Base-by-base conservation (phyloP, 306 rosid genomes). In the Lathyrus tuberosus region DNA sequence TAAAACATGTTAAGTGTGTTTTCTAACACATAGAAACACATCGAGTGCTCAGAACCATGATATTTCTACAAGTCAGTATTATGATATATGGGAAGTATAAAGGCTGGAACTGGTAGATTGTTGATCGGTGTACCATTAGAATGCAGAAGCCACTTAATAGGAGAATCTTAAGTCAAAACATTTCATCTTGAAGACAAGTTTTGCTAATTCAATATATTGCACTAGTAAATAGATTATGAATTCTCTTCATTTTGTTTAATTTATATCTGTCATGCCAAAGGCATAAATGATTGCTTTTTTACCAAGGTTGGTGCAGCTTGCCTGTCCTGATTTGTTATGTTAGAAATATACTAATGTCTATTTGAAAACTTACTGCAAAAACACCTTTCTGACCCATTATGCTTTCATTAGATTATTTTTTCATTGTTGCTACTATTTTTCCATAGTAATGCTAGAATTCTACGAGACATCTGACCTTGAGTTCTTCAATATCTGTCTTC, bases 41-140 rank as follows among this genome's bases (percentile, higher is more conserved):
- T 67, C 24, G 41, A 14, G 31, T 51, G 62, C 60, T 52, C 58
- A 60, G 62, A 33, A 53, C 15, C 17, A 33, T 69, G 28, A 4
- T 71, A 64, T 51, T 68, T 63, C 70, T 35, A 31, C 33, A 30
- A 33, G 64, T 78, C 73, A 62, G 51, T 17, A 42, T 73, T 22
- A 42, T 59, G 67, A 15, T 37, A 61, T 46, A 31, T 44, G 49
- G 67, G 52, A 17, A 64, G 37, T 64, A 12, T 14, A 17, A 74
- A 31, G 28, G 38, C 10, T 73, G 15, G 26, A 52, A 17, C 24
- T 30, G 40, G 11, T 60, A 30, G 57, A 40, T 62, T 61, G 60
- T 67, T 56, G 48, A n/a, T 72, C 58, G 71, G 71, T 64, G 51
- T 69, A 28, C 42, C 16, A 42, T 65, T 64, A 53, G 58, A 64